Percentiles rank a stretch among this genome's conserved stretches.
Conservation (phyloP, 1,284 basidiomycete species). For the Rhodotorula sp. region DNA sequence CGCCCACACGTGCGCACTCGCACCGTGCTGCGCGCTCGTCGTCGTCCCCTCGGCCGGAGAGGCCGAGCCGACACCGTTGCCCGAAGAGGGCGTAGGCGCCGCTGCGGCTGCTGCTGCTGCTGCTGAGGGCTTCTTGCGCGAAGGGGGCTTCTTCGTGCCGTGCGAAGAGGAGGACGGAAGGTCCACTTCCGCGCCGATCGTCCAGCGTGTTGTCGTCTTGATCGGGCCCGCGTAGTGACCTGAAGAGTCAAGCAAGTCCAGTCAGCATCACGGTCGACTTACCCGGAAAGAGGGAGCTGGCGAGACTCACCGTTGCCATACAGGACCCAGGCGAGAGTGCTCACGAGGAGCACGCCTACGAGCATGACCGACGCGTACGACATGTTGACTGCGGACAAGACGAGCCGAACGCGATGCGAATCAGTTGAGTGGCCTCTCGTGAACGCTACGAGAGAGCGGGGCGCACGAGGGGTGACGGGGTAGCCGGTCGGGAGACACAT, state of each 20-base stretch:
- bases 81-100: background rate
- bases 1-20: conserved; percentile 34
- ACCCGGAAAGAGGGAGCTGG: background rate
- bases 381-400: conserved; percentile 21
- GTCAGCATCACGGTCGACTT: background rate
- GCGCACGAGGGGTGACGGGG: conserved; percentile 41
- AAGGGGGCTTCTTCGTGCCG: background rate
- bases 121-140: background rate
- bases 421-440: too few relatives aligned
- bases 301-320: conserved; percentile 41
- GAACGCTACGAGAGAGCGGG: background rate
- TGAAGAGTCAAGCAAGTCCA: background rate
- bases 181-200: conserved; percentile 42
- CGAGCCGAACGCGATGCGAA: background rate
- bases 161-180: conserved; percentile 18
- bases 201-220: conserved; percentile 43
- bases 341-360: conserved; percentile 34
- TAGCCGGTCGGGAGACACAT: conserved; percentile 42
- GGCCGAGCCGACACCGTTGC: too few relatives aligned
- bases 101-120: background rate
- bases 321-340: conserved; percentile 40
- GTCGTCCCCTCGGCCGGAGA: conserved; percentile 1
- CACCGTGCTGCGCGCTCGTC: conserved; percentile 23
- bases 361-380: conserved; percentile 42
- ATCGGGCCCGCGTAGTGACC: conserved; percentile 46